Conservation (phyloP, 1,284 basidiomycete species). For the Heimioporus retisporus region DNA sequence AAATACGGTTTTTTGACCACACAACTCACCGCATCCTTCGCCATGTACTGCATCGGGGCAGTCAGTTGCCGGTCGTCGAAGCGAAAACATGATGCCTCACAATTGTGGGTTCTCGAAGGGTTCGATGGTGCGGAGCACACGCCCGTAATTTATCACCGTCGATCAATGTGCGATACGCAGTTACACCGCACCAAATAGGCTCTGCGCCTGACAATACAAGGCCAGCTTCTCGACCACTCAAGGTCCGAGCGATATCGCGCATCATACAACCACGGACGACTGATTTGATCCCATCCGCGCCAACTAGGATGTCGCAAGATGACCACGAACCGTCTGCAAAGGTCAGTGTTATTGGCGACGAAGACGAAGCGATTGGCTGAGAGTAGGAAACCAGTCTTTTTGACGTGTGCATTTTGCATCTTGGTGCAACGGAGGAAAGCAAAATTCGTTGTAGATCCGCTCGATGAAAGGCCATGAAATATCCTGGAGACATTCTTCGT, state of each 20-base stretch:
- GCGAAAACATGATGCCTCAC: constrained; percentile 26
- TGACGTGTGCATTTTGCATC: constrained; percentile 44
- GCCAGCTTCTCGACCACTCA: constrained; percentile 22
- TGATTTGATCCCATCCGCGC: constrained; percentile 50
- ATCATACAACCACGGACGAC: constrained; percentile 55
- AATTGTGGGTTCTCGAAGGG: constrained; percentile 35
- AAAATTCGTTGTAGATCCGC: constrained; percentile 55
- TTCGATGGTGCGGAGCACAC: constrained; percentile 48
- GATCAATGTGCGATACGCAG: too few species aligned
- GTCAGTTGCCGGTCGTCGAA: constrained; percentile 13
- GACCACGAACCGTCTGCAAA: constrained; percentile 54
- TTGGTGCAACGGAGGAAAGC: constrained; percentile 44
- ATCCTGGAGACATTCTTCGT: constrained; percentile 41
- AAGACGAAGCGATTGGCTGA: constrained; percentile 30
- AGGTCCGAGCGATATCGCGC: constrained; percentile 34
- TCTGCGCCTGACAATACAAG: constrained; percentile 18
- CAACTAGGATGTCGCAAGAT: too few species aligned
- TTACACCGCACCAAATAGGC: too few species aligned
- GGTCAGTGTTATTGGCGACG: constrained; percentile 44
- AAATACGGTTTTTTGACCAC: too few species aligned
- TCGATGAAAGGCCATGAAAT: constrained; percentile 53
- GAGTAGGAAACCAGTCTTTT: constrained; percentile 49
- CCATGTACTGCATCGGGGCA: constrained; percentile 31
- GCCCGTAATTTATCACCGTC: too few species aligned
- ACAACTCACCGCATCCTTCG: constrained; percentile 37